Conservation (phyloP, 441 rosid genomes). For the Daphne laureola region DNA sequence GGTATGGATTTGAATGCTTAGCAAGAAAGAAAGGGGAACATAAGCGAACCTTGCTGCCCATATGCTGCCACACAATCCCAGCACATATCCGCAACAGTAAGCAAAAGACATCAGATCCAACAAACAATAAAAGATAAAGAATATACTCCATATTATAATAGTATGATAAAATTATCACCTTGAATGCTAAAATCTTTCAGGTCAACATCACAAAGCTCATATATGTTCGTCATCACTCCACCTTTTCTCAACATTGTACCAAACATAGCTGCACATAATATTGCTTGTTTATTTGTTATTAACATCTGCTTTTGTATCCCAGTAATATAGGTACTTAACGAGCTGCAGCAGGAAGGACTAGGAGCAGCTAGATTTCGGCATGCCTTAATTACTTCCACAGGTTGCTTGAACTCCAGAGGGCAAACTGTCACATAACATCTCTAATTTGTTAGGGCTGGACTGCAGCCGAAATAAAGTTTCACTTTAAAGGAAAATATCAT, state of each 20-base stretch:
- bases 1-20: neutral
- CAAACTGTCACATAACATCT: slow-evolving; percentile 54
- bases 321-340: slow-evolving; percentile 69
- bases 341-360: slow-evolving; percentile 89
- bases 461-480: slow-evolving; percentile 4
- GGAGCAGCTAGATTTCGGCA: slow-evolving; percentile 88
- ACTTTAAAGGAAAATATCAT: neutral
- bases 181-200: slow-evolving; percentile 95
- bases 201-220: slow-evolving; percentile 94
- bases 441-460: slow-evolving; percentile 5
- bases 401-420: slow-evolving; percentile 79
- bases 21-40: slow-evolving; percentile 2
- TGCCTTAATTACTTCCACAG: slow-evolving; percentile 70
- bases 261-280: slow-evolving; percentile 74
- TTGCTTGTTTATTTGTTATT: slow-evolving; percentile 93
- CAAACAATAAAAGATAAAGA: slow-evolving; percentile 4
- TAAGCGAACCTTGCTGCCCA: slow-evolving; percentile 68
- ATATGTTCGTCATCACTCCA: slow-evolving; percentile 84
- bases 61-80: slow-evolving; percentile 42
- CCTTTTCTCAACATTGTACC: slow-evolving; percentile 80
- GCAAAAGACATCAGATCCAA: slow-evolving; percentile 19
- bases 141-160: slow-evolving; percentile 1
- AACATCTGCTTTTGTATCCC: slow-evolving; percentile 90
- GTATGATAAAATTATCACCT: slow-evolving; percentile 33
- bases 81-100: slow-evolving; percentile 16